Evolutionary conservation across 2,329 filamentous ascomycete species (phyloP).

Genomic region (Fusarium sp.): DNA sequence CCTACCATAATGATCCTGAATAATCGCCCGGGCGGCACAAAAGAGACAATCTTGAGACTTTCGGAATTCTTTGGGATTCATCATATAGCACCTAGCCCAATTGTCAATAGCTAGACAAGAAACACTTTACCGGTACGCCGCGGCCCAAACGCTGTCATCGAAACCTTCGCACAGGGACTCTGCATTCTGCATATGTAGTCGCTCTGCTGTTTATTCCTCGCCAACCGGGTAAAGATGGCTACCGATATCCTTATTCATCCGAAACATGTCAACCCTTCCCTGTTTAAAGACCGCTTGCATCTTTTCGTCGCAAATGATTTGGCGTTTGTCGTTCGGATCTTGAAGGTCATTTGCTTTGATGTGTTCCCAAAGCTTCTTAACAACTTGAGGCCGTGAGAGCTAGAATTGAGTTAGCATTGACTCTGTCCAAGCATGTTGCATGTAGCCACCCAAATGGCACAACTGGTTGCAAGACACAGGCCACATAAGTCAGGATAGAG

Average conservation of each 20-base stretch:
- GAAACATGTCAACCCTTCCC: conserved; percentile 96
- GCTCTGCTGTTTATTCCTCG: conserved; percentile 47
- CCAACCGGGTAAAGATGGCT: conserved; percentile 89
- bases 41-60: not conserved
- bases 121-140: conserved; percentile 41
- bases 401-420: conserved; percentile 50
- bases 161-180: conserved; percentile 19
- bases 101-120: not conserved
- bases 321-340: conserved; percentile 88
- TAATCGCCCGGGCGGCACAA: not conserved
- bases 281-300: conserved; percentile 94
- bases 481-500: not conserved
- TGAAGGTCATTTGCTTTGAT: conserved; percentile 90
- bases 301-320: conserved; percentile 90
- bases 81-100: conserved; percentile 4
- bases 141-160: conserved; percentile 39
- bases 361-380: conserved; percentile 96
- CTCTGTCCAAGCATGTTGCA: not conserved
- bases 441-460: not conserved
- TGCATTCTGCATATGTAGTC: not conserved
- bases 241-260: conserved; percentile 96
- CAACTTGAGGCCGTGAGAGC: conserved; percentile 92
- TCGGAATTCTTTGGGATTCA: not conserved
- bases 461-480: not conserved
- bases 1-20: not conserved